These are phyloP conservation scores for Candolleomyces efflorescens DNA, from an alignment of 768 basidiomycete species.

Conservation along the genomic window DNA sequence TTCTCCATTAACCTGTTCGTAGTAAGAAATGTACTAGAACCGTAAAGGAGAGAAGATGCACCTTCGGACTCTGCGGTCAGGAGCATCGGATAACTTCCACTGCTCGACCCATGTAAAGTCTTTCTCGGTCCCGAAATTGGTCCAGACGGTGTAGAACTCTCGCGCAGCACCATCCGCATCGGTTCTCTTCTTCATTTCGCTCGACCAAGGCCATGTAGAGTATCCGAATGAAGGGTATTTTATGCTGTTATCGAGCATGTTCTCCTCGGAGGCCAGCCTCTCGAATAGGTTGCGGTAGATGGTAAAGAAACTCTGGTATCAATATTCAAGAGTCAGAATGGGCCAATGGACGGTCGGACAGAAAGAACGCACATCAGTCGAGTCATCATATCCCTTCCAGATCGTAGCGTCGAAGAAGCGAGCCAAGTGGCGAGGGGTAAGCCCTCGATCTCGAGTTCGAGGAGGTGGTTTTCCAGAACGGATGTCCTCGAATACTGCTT, in stretches of 20 bases:
- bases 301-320: constrained; percentile 78
- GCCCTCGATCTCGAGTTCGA: constrained; percentile 60
- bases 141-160: constrained; percentile 83
- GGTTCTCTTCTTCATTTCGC: constrained; percentile 37
- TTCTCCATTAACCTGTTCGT: constrained; percentile 79
- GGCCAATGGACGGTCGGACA: neutral
- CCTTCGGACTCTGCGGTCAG: constrained; percentile 82
- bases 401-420: constrained; percentile 76
- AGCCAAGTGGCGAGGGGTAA: constrained; percentile 76
- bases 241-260: constrained; percentile 32
- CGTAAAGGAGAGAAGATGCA: constrained; percentile 21
- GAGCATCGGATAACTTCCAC: constrained; percentile 81
- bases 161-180: constrained; percentile 45
- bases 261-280: constrained; percentile 80
- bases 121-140: constrained; percentile 82
- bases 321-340: neutral
- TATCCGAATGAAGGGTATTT: constrained; percentile 83
- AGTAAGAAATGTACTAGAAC: neutral
- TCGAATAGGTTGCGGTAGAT: constrained; percentile 86
- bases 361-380: constrained; percentile 43
- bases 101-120: constrained; percentile 85
- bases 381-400: constrained; percentile 65
- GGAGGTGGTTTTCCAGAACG: constrained; percentile 60
- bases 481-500: constrained; percentile 82
- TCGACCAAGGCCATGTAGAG: constrained; percentile 69